Conservation (phyloP, 148 eudicot species). For the Cornus kousa region DNA sequence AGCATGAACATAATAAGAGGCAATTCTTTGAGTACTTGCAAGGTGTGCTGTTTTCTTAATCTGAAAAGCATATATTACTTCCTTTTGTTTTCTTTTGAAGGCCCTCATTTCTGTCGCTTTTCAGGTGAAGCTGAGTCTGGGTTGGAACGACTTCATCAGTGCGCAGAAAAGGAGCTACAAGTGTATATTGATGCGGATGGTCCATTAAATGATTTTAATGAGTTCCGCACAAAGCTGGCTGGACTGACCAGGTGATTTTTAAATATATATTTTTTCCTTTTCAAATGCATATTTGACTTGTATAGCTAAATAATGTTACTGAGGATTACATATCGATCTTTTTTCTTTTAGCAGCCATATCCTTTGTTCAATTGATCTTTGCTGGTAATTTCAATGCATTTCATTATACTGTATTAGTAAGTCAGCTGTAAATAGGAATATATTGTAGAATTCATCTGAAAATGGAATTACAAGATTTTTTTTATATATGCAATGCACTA, state of each 20-base stretch:
- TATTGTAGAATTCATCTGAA: no score
- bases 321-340: no score
- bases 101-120: conserved; percentile 1
- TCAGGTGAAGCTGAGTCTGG: conserved; percentile 95
- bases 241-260: conserved; percentile 67
- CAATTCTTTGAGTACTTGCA: conserved; percentile 88
- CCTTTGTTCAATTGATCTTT: no score
- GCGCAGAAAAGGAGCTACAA: conserved; percentile 90
- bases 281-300: no score
- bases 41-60: conserved; percentile 34
- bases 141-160: conserved; percentile 86
- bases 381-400: no score
- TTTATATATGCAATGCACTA: no score
- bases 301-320: no score
- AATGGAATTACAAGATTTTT: no score
- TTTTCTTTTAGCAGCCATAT: no score
- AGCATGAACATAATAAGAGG: conserved; percentile 70
- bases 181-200: conserved; percentile 61
- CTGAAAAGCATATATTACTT: neutral
- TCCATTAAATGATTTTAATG: conserved; percentile 65
- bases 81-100: neutral
- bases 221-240: conserved; percentile 77
- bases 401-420: no score
- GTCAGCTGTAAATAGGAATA: no score
- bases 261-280: neutral